A percentile compares a stretch with the other conserved stretches of the same genome.
Conservation (phyloP, 129 eudicot species). For the Lonicera japonica region DNA sequence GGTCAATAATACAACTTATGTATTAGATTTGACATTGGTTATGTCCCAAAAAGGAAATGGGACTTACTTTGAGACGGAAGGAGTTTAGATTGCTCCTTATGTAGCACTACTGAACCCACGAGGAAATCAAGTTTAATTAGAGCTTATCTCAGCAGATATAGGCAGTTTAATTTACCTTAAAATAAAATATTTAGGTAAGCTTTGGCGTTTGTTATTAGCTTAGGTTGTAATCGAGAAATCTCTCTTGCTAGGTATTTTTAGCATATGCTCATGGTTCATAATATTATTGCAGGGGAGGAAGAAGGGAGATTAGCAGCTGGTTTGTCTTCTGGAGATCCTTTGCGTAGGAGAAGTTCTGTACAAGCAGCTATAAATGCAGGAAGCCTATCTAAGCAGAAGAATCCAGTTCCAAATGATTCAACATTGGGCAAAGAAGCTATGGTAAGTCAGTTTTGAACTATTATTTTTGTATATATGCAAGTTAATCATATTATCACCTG, state of each 20-base stretch:
- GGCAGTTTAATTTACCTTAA: too few species aligned
- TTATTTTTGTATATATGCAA: neutral
- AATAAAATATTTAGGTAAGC: too few species aligned
- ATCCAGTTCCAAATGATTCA: conserved; percentile 66
- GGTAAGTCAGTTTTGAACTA: conserved; percentile 33
- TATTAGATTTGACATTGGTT: too few species aligned
- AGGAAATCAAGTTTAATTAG: too few species aligned
- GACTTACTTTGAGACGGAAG: too few species aligned
- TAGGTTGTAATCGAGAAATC: neutral
- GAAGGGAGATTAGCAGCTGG: conserved; percentile 45
- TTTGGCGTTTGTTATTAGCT: too few species aligned
- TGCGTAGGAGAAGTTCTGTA: conserved; percentile 55
- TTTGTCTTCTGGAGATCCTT: conserved; percentile 52
- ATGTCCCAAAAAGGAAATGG: too few species aligned
- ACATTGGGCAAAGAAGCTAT: conserved; percentile 53
- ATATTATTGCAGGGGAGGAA: conserved; percentile 46
- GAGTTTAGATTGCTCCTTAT: too few species aligned
- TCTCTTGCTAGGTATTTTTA: neutral
- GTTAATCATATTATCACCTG: neutral
- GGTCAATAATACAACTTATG: too few species aligned
- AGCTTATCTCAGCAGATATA: too few species aligned
- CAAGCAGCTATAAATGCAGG: conserved; percentile 34
- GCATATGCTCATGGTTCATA: neutral
- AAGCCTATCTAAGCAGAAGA: conserved; percentile 51
- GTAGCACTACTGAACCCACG: too few species aligned